Evolutionary conservation across 1,284 basidiomycete species (phyloP).

Genomic region (Ustilago crameri): DNA sequence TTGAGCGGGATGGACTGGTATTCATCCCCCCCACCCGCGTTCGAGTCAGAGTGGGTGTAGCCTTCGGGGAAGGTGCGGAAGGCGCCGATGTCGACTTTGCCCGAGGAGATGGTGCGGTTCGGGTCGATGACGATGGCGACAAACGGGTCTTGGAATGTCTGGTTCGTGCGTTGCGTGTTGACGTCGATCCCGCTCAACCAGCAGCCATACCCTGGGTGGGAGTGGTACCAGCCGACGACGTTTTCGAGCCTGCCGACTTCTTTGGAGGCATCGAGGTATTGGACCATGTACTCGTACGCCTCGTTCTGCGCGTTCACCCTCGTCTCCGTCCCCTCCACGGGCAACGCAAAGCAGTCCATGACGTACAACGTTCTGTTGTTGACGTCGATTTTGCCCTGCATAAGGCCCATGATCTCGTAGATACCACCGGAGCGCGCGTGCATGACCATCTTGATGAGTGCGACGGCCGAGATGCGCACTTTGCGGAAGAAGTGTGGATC

Average conservation of each 20-base stretch:
- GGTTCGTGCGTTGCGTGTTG: slow-evolving; percentile 92
- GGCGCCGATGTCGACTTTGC: slow-evolving; percentile 97
- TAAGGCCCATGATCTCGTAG: slow-evolving; percentile 98
- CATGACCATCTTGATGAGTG: slow-evolving; percentile 99
- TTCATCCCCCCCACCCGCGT: slow-evolving; percentile 41
- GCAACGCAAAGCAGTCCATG: slow-evolving; percentile 94
- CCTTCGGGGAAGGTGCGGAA: slow-evolving; percentile 93
- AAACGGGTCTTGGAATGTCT: slow-evolving; percentile 94
- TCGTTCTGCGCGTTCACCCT: slow-evolving; percentile 95
- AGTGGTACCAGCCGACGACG: slow-evolving; percentile 98
- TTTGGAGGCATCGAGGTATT: slow-evolving; percentile 83
- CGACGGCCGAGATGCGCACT: slow-evolving; percentile 93
- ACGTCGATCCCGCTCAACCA: slow-evolving; percentile 99
- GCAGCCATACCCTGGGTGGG: slow-evolving; percentile 98
- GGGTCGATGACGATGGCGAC: slow-evolving; percentile 98
- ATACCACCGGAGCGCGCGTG: slow-evolving; percentile 96
- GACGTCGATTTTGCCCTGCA: slow-evolving; percentile 95
- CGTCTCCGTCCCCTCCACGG: slow-evolving; percentile 98
- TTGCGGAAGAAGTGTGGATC: slow-evolving; percentile 93
- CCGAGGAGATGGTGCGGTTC: slow-evolving; percentile 95
- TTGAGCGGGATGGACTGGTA: slow-evolving; percentile 90
- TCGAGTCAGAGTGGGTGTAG: slow-evolving; percentile 73
- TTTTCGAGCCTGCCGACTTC: slow-evolving; percentile 86
- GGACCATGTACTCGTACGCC: slow-evolving; percentile 98
- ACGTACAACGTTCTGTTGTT: slow-evolving; percentile 80